Percentiles rank a stretch among this genome's conserved stretches.
Conservation (phyloP, 306 rosid genomes). For the Echinosophora koreensis region DNA sequence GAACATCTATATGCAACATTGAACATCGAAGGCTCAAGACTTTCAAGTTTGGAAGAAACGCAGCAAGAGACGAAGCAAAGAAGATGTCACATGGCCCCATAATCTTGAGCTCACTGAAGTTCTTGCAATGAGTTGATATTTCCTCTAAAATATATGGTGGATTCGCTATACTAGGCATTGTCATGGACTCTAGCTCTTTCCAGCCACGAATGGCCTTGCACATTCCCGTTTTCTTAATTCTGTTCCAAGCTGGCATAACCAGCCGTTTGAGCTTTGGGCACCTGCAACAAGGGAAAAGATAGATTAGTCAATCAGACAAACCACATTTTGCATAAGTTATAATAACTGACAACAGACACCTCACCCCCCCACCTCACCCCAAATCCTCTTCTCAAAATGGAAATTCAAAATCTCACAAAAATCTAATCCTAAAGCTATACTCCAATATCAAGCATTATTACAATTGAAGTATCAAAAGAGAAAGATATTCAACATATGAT, state of each 20-base stretch:
- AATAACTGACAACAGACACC: not conserved
- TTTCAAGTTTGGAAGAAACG: constrained; percentile 64
- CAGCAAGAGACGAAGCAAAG: constrained; percentile 61
- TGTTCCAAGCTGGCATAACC: constrained; percentile 89
- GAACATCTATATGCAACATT: constrained; percentile 56
- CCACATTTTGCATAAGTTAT: constrained; percentile 13
- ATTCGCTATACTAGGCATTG: constrained; percentile 79
- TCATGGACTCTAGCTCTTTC: constrained; percentile 77
- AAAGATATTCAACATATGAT: constrained; percentile 34
- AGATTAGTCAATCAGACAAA: constrained; percentile 24
- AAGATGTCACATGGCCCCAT: constrained; percentile 78
- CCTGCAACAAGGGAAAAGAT: constrained; percentile 53
- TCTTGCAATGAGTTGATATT: constrained; percentile 65
- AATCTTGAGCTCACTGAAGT: constrained; percentile 76
- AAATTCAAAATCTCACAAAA: constrained; percentile 3
- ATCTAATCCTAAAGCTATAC: not conserved
- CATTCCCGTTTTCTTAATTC: constrained; percentile 79
- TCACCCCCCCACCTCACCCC: not conserved
- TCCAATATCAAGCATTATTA: constrained; percentile 18
- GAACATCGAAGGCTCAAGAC: constrained; percentile 84
- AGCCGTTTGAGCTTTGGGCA: constrained; percentile 66
- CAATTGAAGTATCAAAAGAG: not conserved
- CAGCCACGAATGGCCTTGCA: constrained; percentile 73
- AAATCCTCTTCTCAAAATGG: not conserved
- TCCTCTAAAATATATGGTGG: constrained; percentile 75